Conservation (phyloP, 164 flowering plant genomes). For the Aristolochia fimbriata region DNA sequence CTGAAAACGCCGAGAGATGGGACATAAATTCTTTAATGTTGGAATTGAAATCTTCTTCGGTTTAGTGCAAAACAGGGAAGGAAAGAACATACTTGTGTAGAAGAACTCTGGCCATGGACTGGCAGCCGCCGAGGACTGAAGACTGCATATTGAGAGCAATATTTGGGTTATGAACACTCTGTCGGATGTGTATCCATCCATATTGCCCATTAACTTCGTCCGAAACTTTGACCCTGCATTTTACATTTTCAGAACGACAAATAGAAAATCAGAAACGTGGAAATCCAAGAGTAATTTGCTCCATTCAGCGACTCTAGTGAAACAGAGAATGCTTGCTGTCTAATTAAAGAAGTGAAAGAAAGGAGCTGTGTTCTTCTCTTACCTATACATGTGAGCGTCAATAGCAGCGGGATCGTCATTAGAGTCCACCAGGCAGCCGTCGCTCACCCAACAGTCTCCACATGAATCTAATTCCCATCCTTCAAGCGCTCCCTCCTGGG, state of each 20-base stretch:
- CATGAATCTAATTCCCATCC: conserved; percentile 84
- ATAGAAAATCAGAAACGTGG: neutral
- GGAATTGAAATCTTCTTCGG: neutral
- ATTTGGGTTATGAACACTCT: conserved; percentile 91
- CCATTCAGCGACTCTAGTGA: neutral
- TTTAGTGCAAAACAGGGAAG: neutral
- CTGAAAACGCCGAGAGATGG: conserved; percentile 19
- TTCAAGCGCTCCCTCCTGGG: conserved; percentile 50
- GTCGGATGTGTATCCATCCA: conserved; percentile 86
- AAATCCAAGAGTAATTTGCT: neutral
- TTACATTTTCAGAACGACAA: neutral
- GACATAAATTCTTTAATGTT: neutral
- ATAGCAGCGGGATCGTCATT: conserved; percentile 59
- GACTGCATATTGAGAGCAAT: conserved; percentile 86
- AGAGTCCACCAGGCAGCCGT: conserved; percentile 83
- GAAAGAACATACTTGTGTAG: conserved; percentile 42
- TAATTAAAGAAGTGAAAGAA: too few relatives aligned
- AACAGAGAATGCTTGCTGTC: neutral
- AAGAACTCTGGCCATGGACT: conserved; percentile 37
- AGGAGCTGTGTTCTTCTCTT: too few relatives aligned
- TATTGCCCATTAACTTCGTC: conserved; percentile 46
- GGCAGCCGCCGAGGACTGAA: conserved; percentile 58
- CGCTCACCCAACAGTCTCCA: conserved; percentile 94
- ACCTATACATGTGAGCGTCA: conserved; percentile 96
- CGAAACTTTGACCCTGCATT: conserved; percentile 55